Evolutionary conservation across 2,329 filamentous ascomycete genomes (phyloP), one percentile per base, ranked within the genome.

Genomic region (Aspergillus sp.): DNA sequence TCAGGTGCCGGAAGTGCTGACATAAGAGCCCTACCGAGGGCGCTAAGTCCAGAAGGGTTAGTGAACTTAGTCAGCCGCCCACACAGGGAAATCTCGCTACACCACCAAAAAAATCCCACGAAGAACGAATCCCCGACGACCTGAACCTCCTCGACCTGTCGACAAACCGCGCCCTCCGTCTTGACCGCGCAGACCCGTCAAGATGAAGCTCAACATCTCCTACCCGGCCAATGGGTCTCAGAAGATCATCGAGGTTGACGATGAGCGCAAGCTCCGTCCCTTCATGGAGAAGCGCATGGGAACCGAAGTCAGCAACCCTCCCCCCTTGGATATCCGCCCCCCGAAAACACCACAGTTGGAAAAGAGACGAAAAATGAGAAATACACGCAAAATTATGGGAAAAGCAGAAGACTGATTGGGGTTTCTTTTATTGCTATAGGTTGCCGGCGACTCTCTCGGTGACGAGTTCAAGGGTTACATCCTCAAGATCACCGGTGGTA

Each of bases 381-480:
- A 52, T 44, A 36, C 15, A 21, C 44, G 54, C 51, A 30, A 17
- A 54, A 51, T 32, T 30, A 58, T 62, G 41, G 44, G 50, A 56
- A 60, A 67, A 61, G 66, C 62, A 65, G 54, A 66, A 68, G 66
- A 66, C 72, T 76, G 72, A 75, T 73, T 70, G 64, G 68, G 63
- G 61, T 66, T 62, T 36, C 66, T 62, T 65, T 64, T 47, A 62
- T 71, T 63, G 57, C 52, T 70, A 66, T 74, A 97, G 85, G 91
- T 99, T 75, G 83, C 90, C 74, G 95, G 90, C 77, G 96, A 99
- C 85, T 90, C 89, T 79, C 87, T 99, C 77, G 95, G 95, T 78
- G 93, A 98, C 80, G 95, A 99, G 85, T 99, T 96, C 91, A 97
- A 97, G 88, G 95, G 95, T 83, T 99, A 99, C 87, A 89, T 99